Conservation (phyloP, 2,329 filamentous ascomycete species). For the Beauveria australis region DNA sequence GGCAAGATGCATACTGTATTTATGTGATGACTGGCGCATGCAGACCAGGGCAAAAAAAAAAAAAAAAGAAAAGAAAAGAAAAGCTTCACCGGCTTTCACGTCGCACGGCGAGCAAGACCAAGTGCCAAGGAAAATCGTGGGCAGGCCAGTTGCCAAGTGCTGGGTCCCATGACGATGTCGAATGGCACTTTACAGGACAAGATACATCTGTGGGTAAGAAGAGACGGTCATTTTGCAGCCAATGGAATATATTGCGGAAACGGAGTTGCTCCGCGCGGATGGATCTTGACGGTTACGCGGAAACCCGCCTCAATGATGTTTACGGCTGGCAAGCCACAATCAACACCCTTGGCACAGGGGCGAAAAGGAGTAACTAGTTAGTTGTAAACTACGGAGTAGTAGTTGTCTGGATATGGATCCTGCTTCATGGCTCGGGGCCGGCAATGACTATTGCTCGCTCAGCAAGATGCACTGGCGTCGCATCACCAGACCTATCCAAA, state of each 20-base stretch:
- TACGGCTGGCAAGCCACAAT: not conserved
- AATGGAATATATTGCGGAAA: not conserved
- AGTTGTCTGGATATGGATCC: not conserved
- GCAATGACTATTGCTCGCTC: too few species aligned
- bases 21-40: too few species aligned
- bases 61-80: too few species aligned
- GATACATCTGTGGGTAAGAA: not conserved
- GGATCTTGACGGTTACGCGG: not conserved
- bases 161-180: too few species aligned
- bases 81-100: too few species aligned
- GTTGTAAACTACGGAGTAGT: not conserved
- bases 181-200: not conserved
- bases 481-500: too few species aligned
- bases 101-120: too few species aligned
- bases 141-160: too few species aligned
- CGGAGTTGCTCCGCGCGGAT: not conserved
- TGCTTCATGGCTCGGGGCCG: not conserved
- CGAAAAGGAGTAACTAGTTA: not conserved
- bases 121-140: too few species aligned
- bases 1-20: too few species aligned
- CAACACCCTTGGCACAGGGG: conserved; percentile 8
- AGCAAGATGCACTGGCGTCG: too few species aligned
- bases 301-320: not conserved
- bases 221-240: not conserved
- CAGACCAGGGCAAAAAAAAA: too few species aligned